Base-by-base conservation (phyloP, 306 rosid species). In the Vigna mungo region DNA sequence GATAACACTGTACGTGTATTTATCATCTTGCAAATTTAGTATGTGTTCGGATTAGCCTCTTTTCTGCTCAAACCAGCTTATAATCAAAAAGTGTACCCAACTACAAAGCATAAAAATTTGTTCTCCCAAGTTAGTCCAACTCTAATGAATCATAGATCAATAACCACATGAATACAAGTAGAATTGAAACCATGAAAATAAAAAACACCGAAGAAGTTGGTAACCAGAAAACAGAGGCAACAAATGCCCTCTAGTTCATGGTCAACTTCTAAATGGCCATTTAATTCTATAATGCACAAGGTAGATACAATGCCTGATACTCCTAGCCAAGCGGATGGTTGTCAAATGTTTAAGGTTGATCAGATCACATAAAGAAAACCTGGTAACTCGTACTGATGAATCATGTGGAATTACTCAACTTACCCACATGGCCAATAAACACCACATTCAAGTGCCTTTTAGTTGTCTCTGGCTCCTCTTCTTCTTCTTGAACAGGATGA, bases 341-440 rank as follows among this genome's bases (percentile, higher is more conserved):
- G 68, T 30, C 44, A 61, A 37, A 58, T 55, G 43, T 17, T 47
- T 20, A 69, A 68, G 53, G 72, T 62, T 59, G 55, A 61, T 34
- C 9, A 79, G 25, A 51, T 44, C 37, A 37, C 30, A 54, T 44
- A 39, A 53, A 44, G 41, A 71, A 20, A 71, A 74, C 36, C 18
- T 20, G 11, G 8, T 37, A 71, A 60, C 68, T 65, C 72, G 39
- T 14, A 41, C 10, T 36, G 30, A 78, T 30, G 74, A 65, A 67
- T 20, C 56, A 48, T 47, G 71, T 15, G 51, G 66, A 56, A 68
- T 51, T 48, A 41, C 52, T 80, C 77, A 77, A 85, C 98, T 72
- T 78, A 96, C 99, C 99, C 14, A 96, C 99, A 63, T 96, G 99
- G 23, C 99, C 99, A 78, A 96, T 96, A 56, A 96, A 96, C 32